These are phyloP conservation scores for Suhomyces xylopsoci DNA, from an alignment of 805 yeast species.

Conservation along the genomic window DNA sequence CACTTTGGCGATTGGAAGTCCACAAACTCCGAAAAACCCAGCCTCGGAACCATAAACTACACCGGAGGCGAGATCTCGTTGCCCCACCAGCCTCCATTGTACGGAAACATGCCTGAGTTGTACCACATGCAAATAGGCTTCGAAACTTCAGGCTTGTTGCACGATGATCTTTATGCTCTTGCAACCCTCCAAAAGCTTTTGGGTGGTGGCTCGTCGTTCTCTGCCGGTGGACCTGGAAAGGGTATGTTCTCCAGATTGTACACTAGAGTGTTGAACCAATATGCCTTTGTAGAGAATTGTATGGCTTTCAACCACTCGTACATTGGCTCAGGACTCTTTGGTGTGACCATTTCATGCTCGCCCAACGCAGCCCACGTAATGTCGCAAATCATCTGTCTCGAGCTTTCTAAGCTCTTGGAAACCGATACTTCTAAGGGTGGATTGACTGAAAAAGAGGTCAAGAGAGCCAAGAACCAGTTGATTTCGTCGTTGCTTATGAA, in stretches of 20 bases:
- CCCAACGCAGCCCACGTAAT: conserved; percentile 84
- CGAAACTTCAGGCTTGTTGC: conserved; percentile 79
- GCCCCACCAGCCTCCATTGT: conserved; percentile 40
- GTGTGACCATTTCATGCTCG: conserved; percentile 78
- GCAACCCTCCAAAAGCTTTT: conserved; percentile 86
- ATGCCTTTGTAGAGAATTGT: conserved; percentile 88
- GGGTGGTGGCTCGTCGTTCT: conserved; percentile 97
- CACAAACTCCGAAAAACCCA: conserved; percentile 12
- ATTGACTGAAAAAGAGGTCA: conserved; percentile 67
- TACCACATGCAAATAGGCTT: conserved; percentile 84
- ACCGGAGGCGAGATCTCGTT: conserved; percentile 48
- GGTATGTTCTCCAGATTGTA: conserved; percentile 96
- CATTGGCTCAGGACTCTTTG: conserved; percentile 87
- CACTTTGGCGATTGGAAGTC: conserved; percentile 60
- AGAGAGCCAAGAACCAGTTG: conserved; percentile 89
- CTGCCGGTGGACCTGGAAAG: conserved; percentile 99
- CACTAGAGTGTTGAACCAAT: conserved; percentile 86
- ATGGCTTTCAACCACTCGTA: conserved; percentile 86
- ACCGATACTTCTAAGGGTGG: conserved; percentile 46
- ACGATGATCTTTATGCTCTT: conserved; percentile 84
- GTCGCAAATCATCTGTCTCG: conserved; percentile 68
- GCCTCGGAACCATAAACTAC: conserved; percentile 57
- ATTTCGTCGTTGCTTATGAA: conserved; percentile 88
- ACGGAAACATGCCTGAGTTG: conserved; percentile 64
- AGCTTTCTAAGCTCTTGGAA: conserved; percentile 35